These are phyloP conservation scores for Geotrichum bryndzae DNA, from an alignment of 1,139 yeast genomes.

Conservation along the genomic window DNA sequence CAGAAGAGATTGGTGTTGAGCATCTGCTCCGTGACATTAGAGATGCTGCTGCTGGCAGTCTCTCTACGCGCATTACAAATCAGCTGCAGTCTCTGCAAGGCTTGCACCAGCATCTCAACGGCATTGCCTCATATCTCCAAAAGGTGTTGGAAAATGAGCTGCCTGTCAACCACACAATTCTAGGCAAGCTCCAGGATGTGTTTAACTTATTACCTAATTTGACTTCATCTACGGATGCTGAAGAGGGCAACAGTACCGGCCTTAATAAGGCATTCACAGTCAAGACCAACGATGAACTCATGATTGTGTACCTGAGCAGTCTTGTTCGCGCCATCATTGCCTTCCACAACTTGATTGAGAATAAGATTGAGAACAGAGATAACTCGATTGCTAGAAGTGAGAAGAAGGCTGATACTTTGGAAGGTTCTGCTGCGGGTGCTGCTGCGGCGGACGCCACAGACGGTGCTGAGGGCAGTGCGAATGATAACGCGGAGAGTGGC, in stretches of 20 bases:
- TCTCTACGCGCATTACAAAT: constrained; percentile 79
- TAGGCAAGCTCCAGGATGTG: constrained; percentile 91
- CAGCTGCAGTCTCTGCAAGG: constrained; percentile 87
- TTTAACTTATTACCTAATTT: constrained; percentile 89
- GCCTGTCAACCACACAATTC: constrained; percentile 83
- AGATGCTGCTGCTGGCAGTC: constrained; percentile 93
- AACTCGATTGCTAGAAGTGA: constrained; percentile 13
- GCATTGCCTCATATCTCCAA: constrained; percentile 71
- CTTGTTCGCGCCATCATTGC: constrained; percentile 92
- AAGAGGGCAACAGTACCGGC: constrained; percentile 26
- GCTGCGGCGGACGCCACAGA: neutral
- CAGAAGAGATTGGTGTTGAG: constrained; percentile 98
- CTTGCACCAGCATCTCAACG: constrained; percentile 70
- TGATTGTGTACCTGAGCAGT: constrained; percentile 86
- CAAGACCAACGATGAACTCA: constrained; percentile 91
- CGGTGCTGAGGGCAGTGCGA: neutral
- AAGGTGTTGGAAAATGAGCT: constrained; percentile 65
- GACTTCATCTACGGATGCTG: constrained; percentile 31
- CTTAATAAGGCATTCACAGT: constrained; percentile 77
- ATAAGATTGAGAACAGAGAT: constrained; percentile 67
- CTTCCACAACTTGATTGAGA: constrained; percentile 93
- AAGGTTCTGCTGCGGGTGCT: constrained; percentile 5
- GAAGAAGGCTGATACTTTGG: constrained; percentile 16
- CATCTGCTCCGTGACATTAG: constrained; percentile 89
- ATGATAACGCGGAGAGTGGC: neutral